Base-by-base conservation (phyloP, 2,329 filamentous ascomycete genomes). In the Aspergillus floridensis region DNA sequence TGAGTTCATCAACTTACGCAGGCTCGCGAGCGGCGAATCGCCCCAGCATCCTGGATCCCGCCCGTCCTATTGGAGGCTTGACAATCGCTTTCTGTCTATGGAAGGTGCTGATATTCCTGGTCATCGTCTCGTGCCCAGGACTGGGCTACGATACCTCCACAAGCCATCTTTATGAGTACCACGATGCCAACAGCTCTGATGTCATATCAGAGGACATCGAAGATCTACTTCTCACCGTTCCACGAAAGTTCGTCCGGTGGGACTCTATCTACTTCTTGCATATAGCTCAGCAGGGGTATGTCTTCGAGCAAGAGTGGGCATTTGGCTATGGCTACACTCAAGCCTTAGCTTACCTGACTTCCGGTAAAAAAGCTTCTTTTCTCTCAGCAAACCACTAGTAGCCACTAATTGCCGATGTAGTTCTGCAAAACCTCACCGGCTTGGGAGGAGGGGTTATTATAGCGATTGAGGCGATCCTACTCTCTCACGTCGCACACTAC, bases 401-500 rank as follows among this genome's bases (percentile, higher is more conserved):
- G 12, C 61, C 56, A 60, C 66, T 65, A 53, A 69, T 41, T 41
- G 49, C 29, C 29, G 35, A 38, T 8, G 60, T 57, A 74, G 68
- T 68, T 49, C 64, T 74, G 53, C 58, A 59, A 49, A 61, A 47
- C 48, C 66, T 66, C 31, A 62, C 59, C n/a, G 65, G 62, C 29
- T 32, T 63, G 48, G 63, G 58, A 29, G 68, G 68, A 19, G 64
- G 62, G 6, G 60, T 63, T 31, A 67, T 59, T 46, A 63, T 71
- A 5, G 71, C 72, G 11, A 54, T 88, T 16, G 77, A 88, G 24
- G 91, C 86, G 38, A 82, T 95, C 49, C 68, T 79, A 26, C 71
- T 96, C 35, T 87, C 92, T 31, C 89, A 93, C 72, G 53, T 82
- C n/a, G 85, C 88, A 5, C 95, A 99, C 76, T 81, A 93, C 14